Base-by-base conservation (phyloP, 257 asterid species). In the Anisodus acutangulus region DNA sequence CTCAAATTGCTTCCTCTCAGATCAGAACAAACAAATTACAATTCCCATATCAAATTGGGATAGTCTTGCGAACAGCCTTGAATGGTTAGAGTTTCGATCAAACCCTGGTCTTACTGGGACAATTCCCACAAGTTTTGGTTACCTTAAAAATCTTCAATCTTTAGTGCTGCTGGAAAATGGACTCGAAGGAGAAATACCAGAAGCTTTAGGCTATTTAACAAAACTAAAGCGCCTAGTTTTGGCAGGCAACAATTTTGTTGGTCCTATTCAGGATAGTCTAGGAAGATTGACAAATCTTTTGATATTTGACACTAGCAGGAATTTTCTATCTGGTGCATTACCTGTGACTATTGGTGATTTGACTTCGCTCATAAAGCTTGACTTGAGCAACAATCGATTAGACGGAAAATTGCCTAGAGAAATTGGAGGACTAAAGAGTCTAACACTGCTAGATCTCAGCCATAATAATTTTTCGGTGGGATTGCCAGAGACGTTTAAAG, bases 1-100 rank as follows among this genome's bases (percentile, higher is more conserved):
- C 86, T 67, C 87, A 68, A 84, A 82, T 35, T 88, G 90, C 53
- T 88, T 88, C 31, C 70, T 60, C 88, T 81, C 87, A 58, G 62
- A 87, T 51, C 78, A 55, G 67, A 63, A 79, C 9, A 47, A 83
- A 49, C 71, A 81, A 45, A 63, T 83, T 58, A 60, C 59, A 78
- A 59, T 88, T 47, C 85, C 89, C 1, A 49, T 60, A 8, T 31
- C 85, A 31, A 60, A 47, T 26, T 88, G 90, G 90, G 63, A 85
- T 8, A 70, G 19, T 22, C 64, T 88, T 1, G 66, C 86, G 0
- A 47, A 71, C 83, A 78, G 81, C 78, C 63, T 88, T n/a, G 89
- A 86, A 58, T 71, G 83, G 11, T 69, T 88, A 13, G 88, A 88
- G 64, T 86, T 88, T 57, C 83, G 89, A 49, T 84, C 86, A 35